phyloP scores from a whole-genome alignment of 2,329 filamentous ascomycete species.

The Zelopaecilomyces penicillatus region DNA sequence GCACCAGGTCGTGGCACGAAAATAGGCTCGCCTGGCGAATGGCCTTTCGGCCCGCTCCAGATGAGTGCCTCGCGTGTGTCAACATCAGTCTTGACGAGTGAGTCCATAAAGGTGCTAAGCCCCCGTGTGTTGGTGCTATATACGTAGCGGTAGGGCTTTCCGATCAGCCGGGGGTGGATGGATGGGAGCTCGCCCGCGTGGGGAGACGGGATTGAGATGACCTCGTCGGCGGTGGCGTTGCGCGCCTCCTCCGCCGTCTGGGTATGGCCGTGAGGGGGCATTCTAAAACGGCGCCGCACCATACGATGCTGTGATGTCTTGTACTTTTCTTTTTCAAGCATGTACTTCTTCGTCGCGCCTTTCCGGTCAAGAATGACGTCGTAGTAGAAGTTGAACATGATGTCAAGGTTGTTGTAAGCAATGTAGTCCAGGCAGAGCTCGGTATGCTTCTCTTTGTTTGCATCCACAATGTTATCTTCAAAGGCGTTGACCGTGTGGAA shows the following conservation, averaged over 20 bases:
- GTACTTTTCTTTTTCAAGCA: constrained; percentile 30
- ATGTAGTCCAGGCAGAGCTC: constrained; percentile 59
- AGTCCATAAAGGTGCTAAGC: constrained; percentile 52
- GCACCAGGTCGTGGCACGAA: constrained; percentile 46
- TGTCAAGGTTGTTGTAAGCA: constrained; percentile 54
- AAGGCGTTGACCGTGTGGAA: constrained; percentile 77
- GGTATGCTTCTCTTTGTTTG: constrained; percentile 18
- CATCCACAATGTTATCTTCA: constrained; percentile 44
- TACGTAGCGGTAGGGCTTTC: constrained; percentile 48
- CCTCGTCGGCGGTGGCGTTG: constrained; percentile 20
- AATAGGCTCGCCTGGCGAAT: constrained; percentile 62
- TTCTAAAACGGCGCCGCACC: constrained; percentile 34
- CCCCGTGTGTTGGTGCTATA: constrained; percentile 51
- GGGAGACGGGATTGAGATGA: constrained; percentile 41
- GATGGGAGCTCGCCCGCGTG: constrained; percentile 56
- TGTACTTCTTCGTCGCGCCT: constrained; percentile 34
- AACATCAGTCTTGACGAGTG: constrained; percentile 57
- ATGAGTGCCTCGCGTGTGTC: constrained; percentile 39
- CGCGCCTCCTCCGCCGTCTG: constrained; percentile 9
- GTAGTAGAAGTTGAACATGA: constrained; percentile 62
- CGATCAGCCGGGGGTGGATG: constrained; percentile 51
- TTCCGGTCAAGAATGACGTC: constrained; percentile 52
- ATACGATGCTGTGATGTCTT: constrained; percentile 30
- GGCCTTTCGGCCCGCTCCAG: constrained; percentile 50
- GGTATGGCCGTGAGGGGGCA: constrained; percentile 16